A percentile compares a stretch with the other conserved stretches of the same genome.
Conservation (phyloP, 441 rosid genomes). For the Sinapis alba region DNA sequence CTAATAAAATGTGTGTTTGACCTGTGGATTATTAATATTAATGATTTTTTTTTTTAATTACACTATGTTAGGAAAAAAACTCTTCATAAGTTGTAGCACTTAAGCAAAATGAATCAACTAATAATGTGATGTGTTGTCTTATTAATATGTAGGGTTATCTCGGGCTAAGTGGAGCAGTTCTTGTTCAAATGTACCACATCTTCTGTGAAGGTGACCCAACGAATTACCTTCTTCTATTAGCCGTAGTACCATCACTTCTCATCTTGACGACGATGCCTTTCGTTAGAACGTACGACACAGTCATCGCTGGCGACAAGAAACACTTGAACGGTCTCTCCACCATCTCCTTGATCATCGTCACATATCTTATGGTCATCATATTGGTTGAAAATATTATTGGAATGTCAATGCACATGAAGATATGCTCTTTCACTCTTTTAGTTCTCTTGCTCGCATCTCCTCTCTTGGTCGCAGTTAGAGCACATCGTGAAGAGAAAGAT, state of each 20-base stretch:
- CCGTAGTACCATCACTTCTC: constrained; percentile 52
- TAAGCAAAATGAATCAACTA: background rate
- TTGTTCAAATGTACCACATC: constrained; percentile 65
- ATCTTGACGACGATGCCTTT: constrained; percentile 56
- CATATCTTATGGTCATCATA: constrained; percentile 56
- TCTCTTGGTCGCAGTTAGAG: constrained; percentile 48
- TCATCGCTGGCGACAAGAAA: constrained; percentile 51
- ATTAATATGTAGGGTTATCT: constrained; percentile 53
- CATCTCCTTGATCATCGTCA: constrained; percentile 55
- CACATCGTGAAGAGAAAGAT: constrained; percentile 9
- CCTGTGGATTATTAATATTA: background rate
- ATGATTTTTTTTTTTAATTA: no score
- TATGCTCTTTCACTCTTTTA: constrained; percentile 45
- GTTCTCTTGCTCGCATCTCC: constrained; percentile 57
- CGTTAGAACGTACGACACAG: constrained; percentile 48
- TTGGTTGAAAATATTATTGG: constrained; percentile 48
- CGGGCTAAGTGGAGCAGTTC: constrained; percentile 72
- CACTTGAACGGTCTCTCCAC: constrained; percentile 56
- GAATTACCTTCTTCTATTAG: constrained; percentile 54
- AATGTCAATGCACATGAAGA: constrained; percentile 33
- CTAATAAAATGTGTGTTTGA: background rate
- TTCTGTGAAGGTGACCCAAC: constrained; percentile 49
- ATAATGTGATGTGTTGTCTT: background rate
- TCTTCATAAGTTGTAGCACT: constrained; percentile 5
- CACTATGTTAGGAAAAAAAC: background rate